Evolutionary conservation across 2,329 filamentous ascomycete species (phyloP), one percentile per base, ranked within the genome.

Genomic region (Colletotrichum falcatum): DNA sequence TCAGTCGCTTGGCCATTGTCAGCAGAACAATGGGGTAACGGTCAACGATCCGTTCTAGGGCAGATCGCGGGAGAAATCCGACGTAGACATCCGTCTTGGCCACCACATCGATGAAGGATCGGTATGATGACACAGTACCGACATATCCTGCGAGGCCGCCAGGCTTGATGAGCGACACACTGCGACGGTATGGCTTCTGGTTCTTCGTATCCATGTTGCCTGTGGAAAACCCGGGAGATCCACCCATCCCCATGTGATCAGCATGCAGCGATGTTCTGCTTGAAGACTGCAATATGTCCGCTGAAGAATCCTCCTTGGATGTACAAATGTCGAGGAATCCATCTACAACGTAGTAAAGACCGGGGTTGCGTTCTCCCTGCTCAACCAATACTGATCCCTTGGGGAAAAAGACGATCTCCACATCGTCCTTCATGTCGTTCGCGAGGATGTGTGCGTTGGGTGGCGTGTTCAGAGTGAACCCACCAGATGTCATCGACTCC

Each of bases 71-170:
- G 16, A 99, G 83, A 74, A 99, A 99, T 1, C 96, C 96, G 18
- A 99, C 96, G 76, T 98, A 98, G 2, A 98, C 96, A 81, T 99
- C 96, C 0, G 97, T 99, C 82, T 98, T 98, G 3, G 96, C 97
- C 46, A 95, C 92, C 1, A 99, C 95, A 77, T 98, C 95, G 26
- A 97, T 96, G 78, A 98, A 98, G 0, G 96, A 99, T 33, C 96
- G 87, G 78, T 98, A 97, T 0, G 95, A 97, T 2, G 96, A 97
- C 23, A 99, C 91, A 0, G 94, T 96, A 6, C 96, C 95, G 39
- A 98, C 90, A 76, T 99, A 99, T 0, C 96, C 97, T 62, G 96
- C 95, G 44, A 99, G 87, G 0, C 95, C 95, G 60, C 96, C 96
- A 3, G 96, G 96, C 78, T 98, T 99, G 73, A 98, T 95, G 74